These are phyloP conservation scores for Seiridium unicorne DNA, from an alignment of 2,329 filamentous ascomycete species.

Conservation along the genomic window DNA sequence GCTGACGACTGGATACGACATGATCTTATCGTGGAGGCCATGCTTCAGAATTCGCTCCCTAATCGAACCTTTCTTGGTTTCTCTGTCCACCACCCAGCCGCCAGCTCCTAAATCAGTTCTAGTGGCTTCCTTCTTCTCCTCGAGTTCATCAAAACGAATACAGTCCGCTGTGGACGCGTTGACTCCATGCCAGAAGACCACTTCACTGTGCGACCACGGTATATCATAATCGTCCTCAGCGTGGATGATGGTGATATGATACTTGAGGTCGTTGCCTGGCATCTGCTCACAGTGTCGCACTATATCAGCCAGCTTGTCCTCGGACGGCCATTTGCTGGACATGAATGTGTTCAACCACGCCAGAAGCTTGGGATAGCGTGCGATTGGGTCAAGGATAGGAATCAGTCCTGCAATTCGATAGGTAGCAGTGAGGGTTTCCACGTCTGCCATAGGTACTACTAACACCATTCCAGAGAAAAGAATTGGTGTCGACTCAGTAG, in stretches of 20 bases:
- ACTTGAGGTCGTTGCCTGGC: conserved; percentile 17
- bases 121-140: conserved; percentile 36
- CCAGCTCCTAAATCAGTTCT: conserved; percentile 43
- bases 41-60: conserved; percentile 53
- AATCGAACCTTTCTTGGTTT: conserved; percentile 44
- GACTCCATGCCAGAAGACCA: conserved; percentile 54
- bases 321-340: conserved; percentile 48
- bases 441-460: conserved; percentile 55
- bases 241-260: conserved; percentile 48
- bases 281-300: conserved; percentile 25
- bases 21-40: conserved; percentile 56
- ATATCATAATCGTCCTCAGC: conserved; percentile 52
- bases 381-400: conserved; percentile 52
- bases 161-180: conserved; percentile 39
- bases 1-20: conserved; percentile 54
- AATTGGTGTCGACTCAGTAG: conserved; percentile 29
- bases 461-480: conserved; percentile 55
- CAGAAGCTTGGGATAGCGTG: conserved; percentile 43
- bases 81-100: conserved; percentile 48
- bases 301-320: conserved; percentile 44
- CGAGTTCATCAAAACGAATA: conserved; percentile 43
- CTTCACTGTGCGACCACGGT: conserved; percentile 46
- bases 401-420: conserved; percentile 56
- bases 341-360: conserved; percentile 46
- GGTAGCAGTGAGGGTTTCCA: conserved; percentile 50